A percentile compares a stretch with the other conserved stretches of the same genome.
phyloP scores from a whole-genome alignment of 768 basidiomycete species.

The Amanita muscaria region DNA sequence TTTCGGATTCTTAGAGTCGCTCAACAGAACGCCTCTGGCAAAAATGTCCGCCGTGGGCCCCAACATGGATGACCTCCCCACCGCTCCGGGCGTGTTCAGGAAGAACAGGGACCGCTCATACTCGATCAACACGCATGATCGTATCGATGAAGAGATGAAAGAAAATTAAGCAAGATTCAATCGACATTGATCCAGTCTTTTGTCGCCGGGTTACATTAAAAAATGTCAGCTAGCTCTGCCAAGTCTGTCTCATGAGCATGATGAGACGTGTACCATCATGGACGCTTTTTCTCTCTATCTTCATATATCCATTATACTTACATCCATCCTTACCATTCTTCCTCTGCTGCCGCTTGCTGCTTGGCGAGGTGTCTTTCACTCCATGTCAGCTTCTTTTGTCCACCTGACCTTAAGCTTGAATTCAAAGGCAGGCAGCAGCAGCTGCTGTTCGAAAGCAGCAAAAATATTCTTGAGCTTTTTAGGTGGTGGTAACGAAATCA shows the following conservation, averaged over 20 bases:
- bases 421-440: slow-evolving; percentile 25
- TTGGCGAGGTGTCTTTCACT: slow-evolving; percentile 88
- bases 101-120: slow-evolving; percentile 26
- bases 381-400: slow-evolving; percentile 84
- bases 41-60: neutral
- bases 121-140: slow-evolving; percentile 17
- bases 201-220: too few relatives aligned
- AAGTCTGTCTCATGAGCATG: too few relatives aligned
- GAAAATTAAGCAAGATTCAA: too few relatives aligned
- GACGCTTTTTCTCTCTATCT: too few relatives aligned
- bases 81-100: slow-evolving; percentile 17
- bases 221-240: too few relatives aligned
- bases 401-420: slow-evolving; percentile 21
- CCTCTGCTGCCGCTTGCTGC: slow-evolving; percentile 76
- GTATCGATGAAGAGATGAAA: slow-evolving; percentile 35
- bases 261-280: too few relatives aligned
- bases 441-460: slow-evolving; percentile 43
- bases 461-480: slow-evolving; percentile 86
- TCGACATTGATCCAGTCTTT: too few relatives aligned
- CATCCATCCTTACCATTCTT: too few relatives aligned
- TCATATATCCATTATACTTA: too few relatives aligned
- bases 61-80: too few relatives aligned
- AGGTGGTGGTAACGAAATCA: slow-evolving; percentile 76
- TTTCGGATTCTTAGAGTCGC: neutral
- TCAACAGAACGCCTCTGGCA: neutral